These are phyloP conservation scores for Lodderomyces metapsilosis DNA, from an alignment of 1,139 yeast genomes.

Conservation along the genomic window DNA sequence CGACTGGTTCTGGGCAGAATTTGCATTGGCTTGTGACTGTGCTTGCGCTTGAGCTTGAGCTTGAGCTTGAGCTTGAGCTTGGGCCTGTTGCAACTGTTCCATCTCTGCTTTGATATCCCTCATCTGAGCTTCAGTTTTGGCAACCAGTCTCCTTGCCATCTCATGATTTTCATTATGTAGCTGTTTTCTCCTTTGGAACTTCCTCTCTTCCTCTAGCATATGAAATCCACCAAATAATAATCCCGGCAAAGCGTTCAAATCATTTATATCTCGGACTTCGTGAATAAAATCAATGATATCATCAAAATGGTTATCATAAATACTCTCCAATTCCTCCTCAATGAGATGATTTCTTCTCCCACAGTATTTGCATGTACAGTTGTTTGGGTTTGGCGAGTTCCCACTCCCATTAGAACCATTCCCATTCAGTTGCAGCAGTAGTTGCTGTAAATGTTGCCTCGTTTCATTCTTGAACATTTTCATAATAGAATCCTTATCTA, in stretches of 20 bases:
- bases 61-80: neutral
- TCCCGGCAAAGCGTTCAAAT: slow-evolving; percentile 40
- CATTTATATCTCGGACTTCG: slow-evolving; percentile 41
- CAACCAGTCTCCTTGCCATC: slow-evolving; percentile 8
- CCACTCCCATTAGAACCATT: slow-evolving; percentile 6
- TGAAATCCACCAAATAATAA: slow-evolving; percentile 41
- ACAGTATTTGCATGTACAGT: slow-evolving; percentile 76
- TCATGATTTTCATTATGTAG: slow-evolving; percentile 17
- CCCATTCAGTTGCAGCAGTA: slow-evolving; percentile 13
- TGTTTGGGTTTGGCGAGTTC: slow-evolving; percentile 5
- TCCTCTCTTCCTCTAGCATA: slow-evolving; percentile 39
- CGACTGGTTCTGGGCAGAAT: neutral
- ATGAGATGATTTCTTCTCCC: slow-evolving; percentile 73
- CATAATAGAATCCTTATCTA: slow-evolving; percentile 71
- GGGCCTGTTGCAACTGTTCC: slow-evolving; percentile 8
- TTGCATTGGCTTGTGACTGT: neutral
- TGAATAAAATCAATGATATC: slow-evolving; percentile 42
- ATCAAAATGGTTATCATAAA: slow-evolving; percentile 59
- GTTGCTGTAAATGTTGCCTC: slow-evolving; percentile 16
- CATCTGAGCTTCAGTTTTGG: slow-evolving; percentile 11
- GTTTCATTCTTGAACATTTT: slow-evolving; percentile 51
- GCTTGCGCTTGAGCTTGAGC: neutral
- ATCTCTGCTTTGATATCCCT: slow-evolving; percentile 9
- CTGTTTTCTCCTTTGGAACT: slow-evolving; percentile 29
- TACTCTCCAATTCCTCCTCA: slow-evolving; percentile 68